These are phyloP conservation scores for Stipa capillata DNA, from an alignment of 176 grass and related monocot species.

Conservation along the genomic window DNA sequence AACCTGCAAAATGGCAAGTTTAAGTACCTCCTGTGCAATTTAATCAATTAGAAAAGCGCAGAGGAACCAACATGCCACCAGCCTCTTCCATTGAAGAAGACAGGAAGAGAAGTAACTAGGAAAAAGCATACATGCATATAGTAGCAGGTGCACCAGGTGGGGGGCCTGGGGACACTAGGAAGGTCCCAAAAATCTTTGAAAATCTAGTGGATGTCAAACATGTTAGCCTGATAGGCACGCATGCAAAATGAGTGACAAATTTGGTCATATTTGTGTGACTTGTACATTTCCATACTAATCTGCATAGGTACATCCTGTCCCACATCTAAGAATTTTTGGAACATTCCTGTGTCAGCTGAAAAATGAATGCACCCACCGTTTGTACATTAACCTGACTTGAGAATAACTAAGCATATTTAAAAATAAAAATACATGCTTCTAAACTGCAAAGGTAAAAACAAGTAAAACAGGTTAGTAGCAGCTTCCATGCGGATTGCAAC, in stretches of 20 bases:
- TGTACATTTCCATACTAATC: not conserved
- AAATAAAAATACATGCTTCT: not conserved
- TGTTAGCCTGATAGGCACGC: not conserved
- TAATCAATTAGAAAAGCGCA: not conserved
- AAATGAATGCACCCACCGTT: not conserved
- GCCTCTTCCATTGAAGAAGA: not conserved
- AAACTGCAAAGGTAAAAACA: not conserved
- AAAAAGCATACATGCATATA: not conserved
- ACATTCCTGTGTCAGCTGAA: not conserved
- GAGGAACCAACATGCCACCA: not conserved
- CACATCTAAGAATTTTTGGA: not conserved
- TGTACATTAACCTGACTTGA: not conserved
- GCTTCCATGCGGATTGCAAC: not conserved
- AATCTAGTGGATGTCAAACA: not conserved
- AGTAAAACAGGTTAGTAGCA: not conserved
- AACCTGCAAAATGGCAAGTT: not conserved
- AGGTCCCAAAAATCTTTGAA: not conserved
- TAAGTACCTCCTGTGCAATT: not conserved
- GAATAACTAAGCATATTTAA: not conserved
- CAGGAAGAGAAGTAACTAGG: not conserved
- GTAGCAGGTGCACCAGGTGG: not conserved
- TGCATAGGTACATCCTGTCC: too few species aligned
- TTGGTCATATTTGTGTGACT: not conserved
- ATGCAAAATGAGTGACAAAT: not conserved
- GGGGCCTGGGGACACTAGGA: constrained; percentile 27